Base-by-base conservation (phyloP, 495 filamentous ascomycete species). In the Amphirosellinia nigrospora region DNA sequence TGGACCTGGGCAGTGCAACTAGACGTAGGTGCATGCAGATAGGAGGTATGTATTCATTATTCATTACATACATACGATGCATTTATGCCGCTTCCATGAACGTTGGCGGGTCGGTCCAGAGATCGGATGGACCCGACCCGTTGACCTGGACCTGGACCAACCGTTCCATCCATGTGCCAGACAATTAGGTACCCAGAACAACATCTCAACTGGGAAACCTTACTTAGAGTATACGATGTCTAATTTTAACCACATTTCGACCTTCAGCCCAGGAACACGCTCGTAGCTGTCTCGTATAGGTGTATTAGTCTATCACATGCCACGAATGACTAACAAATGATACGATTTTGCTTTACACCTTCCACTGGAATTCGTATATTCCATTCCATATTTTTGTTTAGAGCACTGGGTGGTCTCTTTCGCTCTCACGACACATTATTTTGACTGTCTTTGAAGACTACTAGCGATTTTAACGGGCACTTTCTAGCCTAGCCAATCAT, bases 231-330 rank as follows among this genome's bases (percentile, higher is more conserved):
- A 6, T 30, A 30, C 50, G 26, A 53, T 30, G 16, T 53, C 50
- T 53, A 53, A 53, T 28, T 53, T 53, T 53, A 53, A 53, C 50
- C 48, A 50, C 46, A 23, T 15, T 50, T 50, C 4, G 43, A n/a
- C 23, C 48, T 52, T 52, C 48, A 26, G 23, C 48, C 48, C 48
- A 52, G 2, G 9, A 53, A 30, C 48, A 21, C 23, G 11, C 11
- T 30, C 48, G 23, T 28, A 53, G 11, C 8, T 53, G 48, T 53
- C 48, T 53, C 48, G 48, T 53, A 53, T 53, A 53, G 4, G 3
- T 16, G 50, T 30, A 30, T 53, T 28, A 53, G 50, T 53, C 50
- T 23, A 23, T 11, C 48, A 52, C 48, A 15, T 13, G 48, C 23
- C 21, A 8, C 23, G 21, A 26, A 9, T 50, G n/a, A 50, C n/a